Percentiles rank a stretch among this genome's conserved stretches.
phyloP scores from a whole-genome alignment of 2,329 filamentous ascomycete genomes.

The Scedosporium minutisporum region DNA sequence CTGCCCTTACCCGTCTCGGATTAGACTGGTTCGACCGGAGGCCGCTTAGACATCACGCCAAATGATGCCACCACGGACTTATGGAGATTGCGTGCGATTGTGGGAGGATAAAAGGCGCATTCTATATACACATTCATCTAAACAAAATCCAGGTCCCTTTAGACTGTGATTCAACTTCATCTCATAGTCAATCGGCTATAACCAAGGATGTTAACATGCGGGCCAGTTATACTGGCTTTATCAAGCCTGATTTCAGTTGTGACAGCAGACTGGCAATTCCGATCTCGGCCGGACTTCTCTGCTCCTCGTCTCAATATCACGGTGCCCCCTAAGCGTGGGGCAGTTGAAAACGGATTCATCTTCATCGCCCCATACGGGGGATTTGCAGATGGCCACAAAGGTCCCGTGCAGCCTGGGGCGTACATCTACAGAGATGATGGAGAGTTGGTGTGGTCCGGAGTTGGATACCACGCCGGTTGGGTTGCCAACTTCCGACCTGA shows the following conservation, averaged over 20 bases:
- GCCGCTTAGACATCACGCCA: background rate
- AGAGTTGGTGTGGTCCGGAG: constrained; percentile 42
- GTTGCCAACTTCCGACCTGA: constrained; percentile 7
- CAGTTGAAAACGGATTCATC: constrained; percentile 31
- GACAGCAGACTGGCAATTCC: constrained; percentile 10
- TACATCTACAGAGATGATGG: constrained; percentile 47
- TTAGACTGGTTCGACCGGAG: too few species aligned
- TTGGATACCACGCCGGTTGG: constrained; percentile 7
- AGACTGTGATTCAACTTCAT: too few species aligned
- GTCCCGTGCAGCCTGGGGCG: constrained; percentile 39
- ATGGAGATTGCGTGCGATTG: too few species aligned
- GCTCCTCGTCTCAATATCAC: constrained; percentile 29
- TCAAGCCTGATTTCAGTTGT: background rate
- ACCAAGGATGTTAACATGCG: background rate
- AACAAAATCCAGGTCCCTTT: too few species aligned
- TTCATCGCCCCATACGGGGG: constrained; percentile 31
- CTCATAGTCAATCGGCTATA: background rate
- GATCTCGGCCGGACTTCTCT: constrained; percentile 17
- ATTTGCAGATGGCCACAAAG: constrained; percentile 27
- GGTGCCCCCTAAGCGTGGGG: constrained; percentile 24
- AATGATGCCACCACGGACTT: background rate
- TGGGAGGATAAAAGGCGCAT: too few species aligned
- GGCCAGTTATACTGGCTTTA: background rate
- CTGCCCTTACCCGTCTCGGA: too few species aligned
- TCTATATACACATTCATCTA: too few species aligned